Conservation (phyloP, 768 basidiomycete genomes). For the Leucocoprinus birnbaumii region DNA sequence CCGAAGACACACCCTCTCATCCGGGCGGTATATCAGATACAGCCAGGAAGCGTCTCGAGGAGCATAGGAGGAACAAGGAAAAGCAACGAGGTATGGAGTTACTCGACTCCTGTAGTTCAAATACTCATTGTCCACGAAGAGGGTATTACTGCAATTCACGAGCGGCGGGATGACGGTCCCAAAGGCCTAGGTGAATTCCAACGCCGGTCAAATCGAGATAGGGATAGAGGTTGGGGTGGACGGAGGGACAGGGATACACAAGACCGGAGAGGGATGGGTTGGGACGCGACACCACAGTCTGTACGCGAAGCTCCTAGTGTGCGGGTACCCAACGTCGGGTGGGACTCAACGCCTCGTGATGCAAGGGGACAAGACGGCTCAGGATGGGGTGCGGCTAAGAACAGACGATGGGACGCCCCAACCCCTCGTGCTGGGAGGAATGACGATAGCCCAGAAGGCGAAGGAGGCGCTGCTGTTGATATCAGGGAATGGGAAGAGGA, state of each 20-base stretch:
- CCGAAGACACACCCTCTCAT: constrained; percentile 92
- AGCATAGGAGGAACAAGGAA: constrained; percentile 68
- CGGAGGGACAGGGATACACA: constrained; percentile 26
- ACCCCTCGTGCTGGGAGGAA: constrained; percentile 70
- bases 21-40: constrained; percentile 83
- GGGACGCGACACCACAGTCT: constrained; percentile 64
- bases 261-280: constrained; percentile 28
- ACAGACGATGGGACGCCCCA: constrained; percentile 76
- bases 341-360: constrained; percentile 88
- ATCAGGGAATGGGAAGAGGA: constrained; percentile 97
- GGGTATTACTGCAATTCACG: constrained; percentile 64
- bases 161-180: constrained; percentile 53
- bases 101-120: neutral
- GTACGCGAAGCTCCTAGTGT: constrained; percentile 78
- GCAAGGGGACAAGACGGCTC: constrained; percentile 49
- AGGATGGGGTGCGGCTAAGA: constrained; percentile 61
- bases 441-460: constrained; percentile 65
- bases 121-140: constrained; percentile 37
- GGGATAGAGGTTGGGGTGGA: constrained; percentile 47
- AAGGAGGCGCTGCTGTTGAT: constrained; percentile 65
- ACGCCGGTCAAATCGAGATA: constrained; percentile 81
- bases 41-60: constrained; percentile 71
- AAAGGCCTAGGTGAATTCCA: constrained; percentile 92
- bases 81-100: constrained; percentile 61
- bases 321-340: constrained; percentile 87